Evolutionary conservation across 257 asterid genomes (phyloP), one percentile per base, ranked within the genome.

Genomic region (Ajuga chamaepitys): DNA sequence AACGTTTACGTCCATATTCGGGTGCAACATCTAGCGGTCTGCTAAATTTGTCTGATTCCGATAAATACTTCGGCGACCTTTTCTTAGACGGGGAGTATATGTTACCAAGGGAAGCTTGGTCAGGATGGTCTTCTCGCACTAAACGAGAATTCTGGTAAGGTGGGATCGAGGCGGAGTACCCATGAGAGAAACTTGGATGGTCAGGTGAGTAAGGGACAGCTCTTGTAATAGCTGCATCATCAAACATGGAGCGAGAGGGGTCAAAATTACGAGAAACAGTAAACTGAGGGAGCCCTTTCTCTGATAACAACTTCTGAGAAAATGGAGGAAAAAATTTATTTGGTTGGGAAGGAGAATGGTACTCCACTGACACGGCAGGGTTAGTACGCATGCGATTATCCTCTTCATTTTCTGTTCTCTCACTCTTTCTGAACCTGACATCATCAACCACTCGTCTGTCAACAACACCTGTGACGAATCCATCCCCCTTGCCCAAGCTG

Each of bases 191-290:
- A 14, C 28, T 64, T 10, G 80, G 44, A 55, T 38, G 38, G 38
- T 83, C 83, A 28, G 79, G 75, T 46, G 60, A 70, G 70, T 71
- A 62, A 38, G 93, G 78, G 40, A 47, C 60, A 74, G 66, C 64
- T 58, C 85, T 75, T 2, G 74, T 68, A 64, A 62, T 65, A 47
- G 82, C 58, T 68, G 79, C 74, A 73, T 83, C 86, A 32, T 77
- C 82, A 57, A 58, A 71, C 3, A 45, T 48, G 13, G 82, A 58
- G 47, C 25, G 61, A 46, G 78, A 59, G 66, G 41, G 40, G 67
- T 59, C 72, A 68, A 61, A 28, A 58, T 50, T 68, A 66, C 46
- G 68, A 54, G 74, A 45, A 38, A 24, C n/a, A n/a, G n/a, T 32
- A 26, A 41, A 24, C 55, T 37, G 68, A 54, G 82, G 54, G 20